phyloP scores from a whole-genome alignment of 169 alveolate species.

The Eimeria brunetti region DNA sequence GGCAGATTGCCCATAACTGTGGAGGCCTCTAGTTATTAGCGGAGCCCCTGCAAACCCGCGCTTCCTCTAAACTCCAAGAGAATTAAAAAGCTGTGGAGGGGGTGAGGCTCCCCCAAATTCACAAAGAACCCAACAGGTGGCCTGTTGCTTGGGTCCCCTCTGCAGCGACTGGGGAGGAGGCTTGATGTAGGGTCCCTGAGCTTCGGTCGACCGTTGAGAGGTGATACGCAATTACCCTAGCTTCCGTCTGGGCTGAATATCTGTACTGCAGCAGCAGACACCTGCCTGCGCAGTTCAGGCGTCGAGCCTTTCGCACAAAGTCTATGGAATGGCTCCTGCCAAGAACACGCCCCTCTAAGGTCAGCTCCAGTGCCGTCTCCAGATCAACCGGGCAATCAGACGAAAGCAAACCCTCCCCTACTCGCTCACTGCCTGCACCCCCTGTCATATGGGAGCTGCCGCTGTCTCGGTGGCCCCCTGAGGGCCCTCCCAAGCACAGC shows the following conservation, averaged over 20 bases:
- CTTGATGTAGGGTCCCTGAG: not conserved
- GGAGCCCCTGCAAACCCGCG: not conserved
- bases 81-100: not conserved
- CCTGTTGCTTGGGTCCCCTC: not conserved
- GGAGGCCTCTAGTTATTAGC: not conserved
- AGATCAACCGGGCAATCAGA: constrained; percentile 43
- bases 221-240: constrained; percentile 54
- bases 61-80: not conserved
- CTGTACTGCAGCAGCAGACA: constrained; percentile 75
- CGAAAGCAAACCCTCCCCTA: not conserved
- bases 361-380: constrained; percentile 70
- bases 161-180: not conserved
- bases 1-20: not conserved
- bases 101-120: not conserved
- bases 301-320: constrained; percentile 61
- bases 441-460: not conserved
- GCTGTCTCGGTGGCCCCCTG: not conserved
- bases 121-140: not conserved
- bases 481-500: constrained; percentile 1
- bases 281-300: constrained; percentile 62
- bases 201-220: not conserved
- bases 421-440: not conserved
- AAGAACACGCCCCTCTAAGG: constrained; percentile 74
- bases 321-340: constrained; percentile 75
- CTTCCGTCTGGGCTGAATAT: constrained; percentile 73